Evolutionary conservation across 257 asterid species (phyloP), one percentile per base, ranked within the genome.

Genomic region (Solanum pimpinellifolium): DNA sequence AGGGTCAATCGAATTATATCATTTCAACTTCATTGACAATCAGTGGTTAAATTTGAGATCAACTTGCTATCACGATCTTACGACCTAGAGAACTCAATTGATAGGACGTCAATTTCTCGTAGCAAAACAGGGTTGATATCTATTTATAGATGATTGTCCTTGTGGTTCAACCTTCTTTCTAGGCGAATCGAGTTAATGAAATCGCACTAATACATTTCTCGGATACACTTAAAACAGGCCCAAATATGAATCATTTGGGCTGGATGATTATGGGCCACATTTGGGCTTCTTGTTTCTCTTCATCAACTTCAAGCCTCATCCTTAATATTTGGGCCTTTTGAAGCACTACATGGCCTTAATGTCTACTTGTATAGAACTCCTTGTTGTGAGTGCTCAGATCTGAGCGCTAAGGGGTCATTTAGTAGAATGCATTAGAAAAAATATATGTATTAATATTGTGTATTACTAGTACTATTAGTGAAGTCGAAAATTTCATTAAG

Each of bases 381-480:
- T 52, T 52, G n/a, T 56, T 18, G 62, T 2, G 62, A 52, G n/a
- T 52, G 3, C 1, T 52, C 20, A 23, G 62, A 52, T 52, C 2
- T 52, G 7, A 52, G 6, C 3, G 1, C 10, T 7, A 18, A 52
- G n/a, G 4, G 11, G 65, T 18, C n/a, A n/a, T 18, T 18, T 56
- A 7, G n/a, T 56, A 56, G 11, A 56, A 9, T 56, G n/a, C 0
- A 20, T 56, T 56, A 56, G n/a, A 7, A 15, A 18, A 52, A 46
- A 52, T 16, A 18, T 0, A 3, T 7, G n/a, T 4, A 18, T 56
- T 7, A 56, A 0, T 1, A 6, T 18, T 18, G n/a, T 56, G 2
- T 52, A 52, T 56, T 56, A 56, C 0, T 56, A 56, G 11, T 56
- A 18, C 3, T 1, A 56, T 1, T 56, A 9, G 7, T 7, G n/a